phyloP scores from a whole-genome alignment of 192 early-diverging fungal species.

The Rhizoclosmatium globosum region DNA sequence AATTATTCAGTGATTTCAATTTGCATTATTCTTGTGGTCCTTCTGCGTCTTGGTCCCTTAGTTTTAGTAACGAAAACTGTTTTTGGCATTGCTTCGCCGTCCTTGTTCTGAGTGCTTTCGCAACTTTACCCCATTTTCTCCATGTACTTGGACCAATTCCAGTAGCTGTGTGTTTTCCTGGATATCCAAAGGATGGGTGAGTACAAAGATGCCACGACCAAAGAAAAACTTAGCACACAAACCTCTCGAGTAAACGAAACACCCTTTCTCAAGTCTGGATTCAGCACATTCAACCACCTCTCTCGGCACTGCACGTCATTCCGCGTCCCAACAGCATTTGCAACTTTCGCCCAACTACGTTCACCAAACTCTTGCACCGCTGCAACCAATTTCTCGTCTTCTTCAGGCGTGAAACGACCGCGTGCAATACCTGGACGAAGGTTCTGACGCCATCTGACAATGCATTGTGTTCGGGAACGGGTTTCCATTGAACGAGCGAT shows the following conservation, averaged over 20 bases:
- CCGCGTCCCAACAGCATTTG: conserved; percentile 11
- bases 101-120: conserved; percentile 12
- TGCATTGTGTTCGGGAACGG: conserved; percentile 25
- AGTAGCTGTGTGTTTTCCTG: conserved; percentile 5
- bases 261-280: conserved; percentile 32
- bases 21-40: too few relatives aligned
- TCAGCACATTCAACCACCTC: conserved; percentile 17
- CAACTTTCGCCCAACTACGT: conserved; percentile 25
- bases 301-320: conserved; percentile 39
- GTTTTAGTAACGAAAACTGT: background rate
- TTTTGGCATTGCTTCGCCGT: conserved; percentile 26
- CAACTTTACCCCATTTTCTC: conserved; percentile 15
- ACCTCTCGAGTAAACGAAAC: conserved; percentile 12
- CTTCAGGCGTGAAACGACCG: conserved; percentile 26
- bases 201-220: background rate
- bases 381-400: conserved; percentile 25
- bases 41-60: too few relatives aligned
- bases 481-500: conserved; percentile 9
- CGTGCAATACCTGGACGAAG: conserved; percentile 24
- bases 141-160: conserved; percentile 3
- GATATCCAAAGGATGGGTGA: background rate
- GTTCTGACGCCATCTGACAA: conserved; percentile 33
- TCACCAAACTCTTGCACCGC: conserved; percentile 8
- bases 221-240: background rate
- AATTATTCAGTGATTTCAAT: too few relatives aligned